Percentiles rank a stretch among this genome's conserved stretches.
phyloP scores from a whole-genome alignment of 176 grass and related monocot genomes.

The Zizania latifolia region DNA sequence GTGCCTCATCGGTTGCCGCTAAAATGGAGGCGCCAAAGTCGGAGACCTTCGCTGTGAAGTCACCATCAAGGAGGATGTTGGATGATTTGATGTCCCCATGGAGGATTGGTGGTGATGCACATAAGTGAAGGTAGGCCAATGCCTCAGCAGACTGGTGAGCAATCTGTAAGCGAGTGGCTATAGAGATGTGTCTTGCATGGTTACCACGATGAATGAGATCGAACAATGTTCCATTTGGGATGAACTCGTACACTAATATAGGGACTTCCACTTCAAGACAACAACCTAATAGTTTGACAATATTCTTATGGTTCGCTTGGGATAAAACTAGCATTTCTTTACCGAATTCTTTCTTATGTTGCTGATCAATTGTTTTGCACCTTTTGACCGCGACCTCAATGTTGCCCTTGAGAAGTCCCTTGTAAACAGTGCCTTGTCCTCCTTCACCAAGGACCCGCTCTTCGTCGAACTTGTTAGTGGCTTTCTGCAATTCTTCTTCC shows the following conservation, averaged over 20 bases:
- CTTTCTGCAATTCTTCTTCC: neutral
- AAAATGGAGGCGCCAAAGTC: conserved; percentile 34
- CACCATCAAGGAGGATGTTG: neutral
- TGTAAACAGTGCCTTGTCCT: conserved; percentile 9
- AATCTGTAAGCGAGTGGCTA: neutral
- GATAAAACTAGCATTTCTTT: conserved; percentile 15
- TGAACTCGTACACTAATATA: neutral
- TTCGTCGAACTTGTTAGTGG: neutral
- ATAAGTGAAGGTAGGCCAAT: neutral
- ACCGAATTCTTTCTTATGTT: conserved; percentile 8
- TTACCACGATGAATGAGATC: neutral
- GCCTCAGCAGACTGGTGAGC: neutral
- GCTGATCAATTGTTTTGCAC: neutral
- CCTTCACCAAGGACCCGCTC: neutral
- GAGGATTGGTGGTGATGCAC: neutral
- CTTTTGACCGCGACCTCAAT: conserved; percentile 2
- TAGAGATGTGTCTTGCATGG: neutral
- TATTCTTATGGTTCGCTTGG: neutral
- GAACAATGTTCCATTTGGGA: conserved; percentile 2
- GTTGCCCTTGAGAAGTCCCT: neutral
- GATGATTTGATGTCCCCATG: conserved; percentile 18
- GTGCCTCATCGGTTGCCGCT: too few species aligned
- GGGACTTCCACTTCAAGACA: conserved; percentile 20
- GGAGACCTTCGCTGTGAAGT: neutral
- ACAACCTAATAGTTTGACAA: conserved; percentile 12